Evolutionary conservation across 139 green algal species (phyloP), one percentile per base, ranked within the genome.

Genomic region (Chlorella vulgaris): DNA sequence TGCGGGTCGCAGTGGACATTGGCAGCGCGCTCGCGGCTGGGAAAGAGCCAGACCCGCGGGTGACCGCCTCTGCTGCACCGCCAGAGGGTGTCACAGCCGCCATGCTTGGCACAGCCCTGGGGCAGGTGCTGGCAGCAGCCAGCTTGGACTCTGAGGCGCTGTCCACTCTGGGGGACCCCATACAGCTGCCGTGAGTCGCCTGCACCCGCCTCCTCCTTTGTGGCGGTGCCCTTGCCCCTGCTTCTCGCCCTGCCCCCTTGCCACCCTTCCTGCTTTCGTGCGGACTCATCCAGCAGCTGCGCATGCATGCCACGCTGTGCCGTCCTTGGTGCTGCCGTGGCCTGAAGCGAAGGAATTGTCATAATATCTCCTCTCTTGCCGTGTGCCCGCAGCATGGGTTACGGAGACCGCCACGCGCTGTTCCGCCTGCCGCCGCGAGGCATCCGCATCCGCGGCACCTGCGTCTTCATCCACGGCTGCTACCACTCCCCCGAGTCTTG

Each of bases 401-500:
- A 21, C 18, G 55, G 55, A 8, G 55, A 65, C 55, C 15, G 55
- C 18, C 55, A 65, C 55, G 55, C 55, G 55, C 55, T 65, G 18
- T 65, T 65, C 55, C 55, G 55, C 55, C 55, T 65, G 55, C 55
- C 55, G 55, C 18, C n/a, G 22, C 15, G 22, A 5, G 55, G 55
- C 55, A 65, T 65, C 55, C 28, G n/a, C 5, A n/a, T 65, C 18
- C 15, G 55, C 15, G 55, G 55, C 55, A 65, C 55, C 5, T 65
- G 55, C 22, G 55, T 65, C 18, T 65, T 65, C 55, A 36, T 62
- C 26, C 40, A 60, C 69, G 69, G 69, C 69, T 76, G 69, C 69
- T 58, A 76, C 22, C 69, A 76, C 69, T n/a, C 38, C 13, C 26
- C 69, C 28, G 47, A 62, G 69, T 38, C 26, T 13, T 76, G 69